Conservation (phyloP, 2,329 filamentous ascomycete species). For the Davidsoniella virescens region DNA sequence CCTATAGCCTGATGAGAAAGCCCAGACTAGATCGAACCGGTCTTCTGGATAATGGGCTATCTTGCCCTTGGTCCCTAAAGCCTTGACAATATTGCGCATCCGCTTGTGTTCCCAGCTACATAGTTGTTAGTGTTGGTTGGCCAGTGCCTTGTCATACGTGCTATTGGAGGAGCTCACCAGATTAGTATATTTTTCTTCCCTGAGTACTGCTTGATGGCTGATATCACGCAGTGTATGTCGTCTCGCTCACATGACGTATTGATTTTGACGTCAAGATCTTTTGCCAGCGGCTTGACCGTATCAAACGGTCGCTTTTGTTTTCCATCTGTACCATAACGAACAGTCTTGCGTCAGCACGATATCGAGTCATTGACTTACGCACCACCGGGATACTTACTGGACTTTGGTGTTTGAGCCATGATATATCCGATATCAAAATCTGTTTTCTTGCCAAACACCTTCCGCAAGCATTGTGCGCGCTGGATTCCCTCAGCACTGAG, state of each 20-base stretch:
- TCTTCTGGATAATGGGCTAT: slow-evolving; percentile 34
- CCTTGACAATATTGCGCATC: slow-evolving; percentile 33
- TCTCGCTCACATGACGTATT: slow-evolving; percentile 40
- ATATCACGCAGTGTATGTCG: slow-evolving; percentile 35
- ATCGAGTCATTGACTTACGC: not conserved
- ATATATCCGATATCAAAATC: slow-evolving; percentile 41
- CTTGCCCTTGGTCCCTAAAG: slow-evolving; percentile 31
- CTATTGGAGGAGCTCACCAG: slow-evolving; percentile 22
- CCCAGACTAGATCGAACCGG: slow-evolving; percentile 41
- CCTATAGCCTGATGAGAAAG: slow-evolving; percentile 32
- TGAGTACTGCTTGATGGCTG: slow-evolving; percentile 30
- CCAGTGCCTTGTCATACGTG: not conserved
- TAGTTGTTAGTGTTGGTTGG: not conserved
- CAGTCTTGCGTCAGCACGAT: not conserved
- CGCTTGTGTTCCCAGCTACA: slow-evolving; percentile 40
- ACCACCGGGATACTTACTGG: slow-evolving; percentile 19
- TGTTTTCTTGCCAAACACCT: slow-evolving; percentile 36
- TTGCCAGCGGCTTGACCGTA: slow-evolving; percentile 39
- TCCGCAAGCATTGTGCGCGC: slow-evolving; percentile 42
- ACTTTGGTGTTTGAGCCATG: slow-evolving; percentile 38
- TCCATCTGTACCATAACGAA: slow-evolving; percentile 24
- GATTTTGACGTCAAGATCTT: slow-evolving; percentile 36
- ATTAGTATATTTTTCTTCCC: slow-evolving; percentile 42
- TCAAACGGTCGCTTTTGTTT: slow-evolving; percentile 35
- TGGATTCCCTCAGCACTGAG: slow-evolving; percentile 34